Conservation (phyloP, 2,329 filamentous ascomycete genomes). For the Fusarium illudens region DNA sequence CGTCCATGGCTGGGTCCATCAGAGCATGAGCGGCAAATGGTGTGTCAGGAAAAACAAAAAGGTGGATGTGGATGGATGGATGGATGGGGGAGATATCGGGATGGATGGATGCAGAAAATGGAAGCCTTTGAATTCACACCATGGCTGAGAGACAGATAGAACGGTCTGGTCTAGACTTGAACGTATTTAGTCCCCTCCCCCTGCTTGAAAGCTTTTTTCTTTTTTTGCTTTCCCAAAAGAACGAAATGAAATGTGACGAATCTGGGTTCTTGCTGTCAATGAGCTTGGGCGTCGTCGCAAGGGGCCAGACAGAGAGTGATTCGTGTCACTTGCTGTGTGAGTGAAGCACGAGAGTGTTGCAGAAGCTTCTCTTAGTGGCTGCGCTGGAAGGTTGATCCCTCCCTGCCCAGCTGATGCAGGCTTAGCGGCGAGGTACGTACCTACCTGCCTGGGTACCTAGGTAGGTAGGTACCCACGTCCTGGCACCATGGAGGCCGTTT, state of each 20-base stretch:
- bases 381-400: slow-evolving; percentile 25
- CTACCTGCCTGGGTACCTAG: too few relatives aligned
- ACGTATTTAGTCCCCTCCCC: not conserved
- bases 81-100: slow-evolving; percentile 13
- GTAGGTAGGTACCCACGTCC: too few relatives aligned
- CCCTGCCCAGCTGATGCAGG: slow-evolving; percentile 27
- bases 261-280: slow-evolving; percentile 2
- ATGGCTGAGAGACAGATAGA: slow-evolving; percentile 14
- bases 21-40: not conserved
- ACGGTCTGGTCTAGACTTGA: not conserved
- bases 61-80: slow-evolving; percentile 9
- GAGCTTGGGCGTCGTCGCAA: slow-evolving; percentile 5
- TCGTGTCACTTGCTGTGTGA: slow-evolving; percentile 26
- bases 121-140: slow-evolving; percentile 14
- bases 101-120: slow-evolving; percentile 9
- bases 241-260: not conserved
- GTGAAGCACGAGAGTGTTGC: slow-evolving; percentile 1
- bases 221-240: not conserved
- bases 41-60: not conserved
- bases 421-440: slow-evolving; percentile 7
- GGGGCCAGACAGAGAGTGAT: slow-evolving; percentile 8
- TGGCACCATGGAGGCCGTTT: too few relatives aligned
- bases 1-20: slow-evolving; percentile 25
- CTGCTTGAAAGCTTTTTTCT: not conserved
- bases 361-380: slow-evolving; percentile 1